phyloP scores from a whole-genome alignment of 1,284 basidiomycete genomes.

The Naganishia cerealis region DNA sequence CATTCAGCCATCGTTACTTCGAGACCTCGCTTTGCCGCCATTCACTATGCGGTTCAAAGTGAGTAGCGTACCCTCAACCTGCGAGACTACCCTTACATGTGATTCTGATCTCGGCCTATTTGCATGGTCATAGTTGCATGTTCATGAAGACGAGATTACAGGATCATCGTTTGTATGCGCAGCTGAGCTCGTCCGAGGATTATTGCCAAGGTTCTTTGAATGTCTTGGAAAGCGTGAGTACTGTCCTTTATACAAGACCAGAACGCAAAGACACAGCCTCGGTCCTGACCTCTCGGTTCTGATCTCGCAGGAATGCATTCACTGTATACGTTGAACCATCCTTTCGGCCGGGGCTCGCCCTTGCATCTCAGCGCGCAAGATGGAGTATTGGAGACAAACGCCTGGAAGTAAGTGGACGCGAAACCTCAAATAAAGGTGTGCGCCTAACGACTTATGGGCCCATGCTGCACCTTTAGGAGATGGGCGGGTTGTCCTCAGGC shows the following conservation, averaged over 20 bases:
- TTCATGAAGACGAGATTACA: slow-evolving; percentile 29
- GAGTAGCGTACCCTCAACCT: background rate
- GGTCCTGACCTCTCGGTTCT: background rate
- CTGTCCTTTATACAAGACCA: background rate
- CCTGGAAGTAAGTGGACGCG: slow-evolving; percentile 29
- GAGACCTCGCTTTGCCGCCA: slow-evolving; percentile 10
- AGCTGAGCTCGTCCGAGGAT: slow-evolving; percentile 32
- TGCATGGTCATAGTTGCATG: slow-evolving; percentile 26
- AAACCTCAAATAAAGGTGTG: background rate
- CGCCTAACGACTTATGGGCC: too few species aligned
- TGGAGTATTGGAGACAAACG: slow-evolving; percentile 4
- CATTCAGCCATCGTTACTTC: slow-evolving; percentile 25
- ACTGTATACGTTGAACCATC: slow-evolving; percentile 34
- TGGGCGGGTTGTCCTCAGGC: slow-evolving; percentile 36
- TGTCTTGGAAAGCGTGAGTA: slow-evolving; percentile 31
- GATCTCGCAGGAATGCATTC: slow-evolving; percentile 32
- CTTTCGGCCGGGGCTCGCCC: slow-evolving; percentile 31
- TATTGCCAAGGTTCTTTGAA: slow-evolving; percentile 30
- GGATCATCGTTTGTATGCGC: slow-evolving; percentile 32
- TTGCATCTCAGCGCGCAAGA: background rate
- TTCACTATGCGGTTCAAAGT: slow-evolving; percentile 23
- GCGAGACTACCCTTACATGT: background rate
- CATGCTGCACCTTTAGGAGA: slow-evolving; percentile 4
- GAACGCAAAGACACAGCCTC: background rate
- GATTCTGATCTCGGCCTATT: background rate